Base-by-base conservation (phyloP, 306 rosid species). In the Malus fusca region DNA sequence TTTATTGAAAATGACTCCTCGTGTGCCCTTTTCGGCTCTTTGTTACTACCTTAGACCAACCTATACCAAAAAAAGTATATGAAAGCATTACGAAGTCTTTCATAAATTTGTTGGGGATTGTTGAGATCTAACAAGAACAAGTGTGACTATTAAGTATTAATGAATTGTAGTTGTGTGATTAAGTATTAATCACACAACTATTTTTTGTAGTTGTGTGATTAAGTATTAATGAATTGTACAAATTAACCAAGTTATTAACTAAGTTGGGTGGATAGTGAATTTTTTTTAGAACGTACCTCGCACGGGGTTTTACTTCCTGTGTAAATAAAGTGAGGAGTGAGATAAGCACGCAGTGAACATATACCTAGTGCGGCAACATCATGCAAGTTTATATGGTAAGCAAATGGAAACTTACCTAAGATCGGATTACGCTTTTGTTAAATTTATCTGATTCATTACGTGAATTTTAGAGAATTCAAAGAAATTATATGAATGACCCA, bases 41-140 rank as follows among this genome's bases (percentile, higher is more conserved):
- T 48, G 2, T 48, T 4, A 14, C 53, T 15, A 15, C 21, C 21
- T 15, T 22, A 1, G 46, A 43, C 61, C 80, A 28, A 58, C 44
- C 63, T 10, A 22, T 17, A 19, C 53, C 53, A 15, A 64, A 30
- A 55, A 23, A 19, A 2, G 13, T n/a, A 8, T 18, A 33, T 18
- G 13, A 18, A 64, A 19, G 26, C 8, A 22, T 48, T 7, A 22
- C 22, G 26, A 13, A 19, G 48, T 6, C 5, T 67, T 22, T 66
- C 28, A 40, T 74, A 22, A 74, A 18, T 33, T 23, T 35, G 52
- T 64, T 64, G 72, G 72, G 72, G 28, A 75, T 40, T 61, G 81
- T 46, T 71, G 64, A n/a, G 75, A 68, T 56, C 15, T 10, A 51
- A 51, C 55, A 51, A 5, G 18, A 51, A 9, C 12, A 17, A 17